Base-by-base conservation (phyloP, 352 stramenopile species). In the Globisporangium spinosum region DNA sequence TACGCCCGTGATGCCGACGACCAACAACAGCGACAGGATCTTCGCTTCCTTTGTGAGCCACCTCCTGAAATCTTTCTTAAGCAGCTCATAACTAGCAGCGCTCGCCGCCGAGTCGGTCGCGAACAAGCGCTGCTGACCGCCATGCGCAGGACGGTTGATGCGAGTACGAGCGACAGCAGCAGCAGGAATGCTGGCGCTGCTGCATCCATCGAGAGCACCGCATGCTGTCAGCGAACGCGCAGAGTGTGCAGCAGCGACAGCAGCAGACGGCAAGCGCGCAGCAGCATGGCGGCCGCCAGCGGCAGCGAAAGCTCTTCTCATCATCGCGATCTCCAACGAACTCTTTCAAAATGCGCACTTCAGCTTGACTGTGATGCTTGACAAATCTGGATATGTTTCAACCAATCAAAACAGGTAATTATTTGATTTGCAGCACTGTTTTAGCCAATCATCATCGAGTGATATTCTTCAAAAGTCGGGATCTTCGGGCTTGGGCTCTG, bases 11-110 rank as follows among this genome's bases (percentile, higher is more conserved):
- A 74, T 71, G 58, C 86, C 86, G 17, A 75, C 64, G 32, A 74
- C 64, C 51, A 87, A 61, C 68, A 94, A 73, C 1, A 73, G 65
- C 10, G 69, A 59, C 25, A 94, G 62, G 32, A 94, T 27, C 40
- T 65, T 61, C 15, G 76, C 69, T 62, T 94, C 86, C 34, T 80
- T 78, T 29, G 76, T 69, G 32, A 88, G 29, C 82, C 85, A 91
- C 27, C 72, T 80, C 27, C 74, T 76, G 54, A 94, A 94, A 34
- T 94, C 82, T 7, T 57, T 61, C 74, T 88, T 89, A 2, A 94
- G 65, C 5, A 74, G 58, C 65, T 86, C 83, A 38, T 91, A 73
- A 0, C 62, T 59, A 13, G 62, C 34, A 29, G 15, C 9, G 9
- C 32, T 49, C 12, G 62, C 47, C 5, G 62, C 20, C 23, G 47